phyloP scores from a whole-genome alignment of 768 basidiomycete genomes.

The Lepiota brunneoincarnata region DNA sequence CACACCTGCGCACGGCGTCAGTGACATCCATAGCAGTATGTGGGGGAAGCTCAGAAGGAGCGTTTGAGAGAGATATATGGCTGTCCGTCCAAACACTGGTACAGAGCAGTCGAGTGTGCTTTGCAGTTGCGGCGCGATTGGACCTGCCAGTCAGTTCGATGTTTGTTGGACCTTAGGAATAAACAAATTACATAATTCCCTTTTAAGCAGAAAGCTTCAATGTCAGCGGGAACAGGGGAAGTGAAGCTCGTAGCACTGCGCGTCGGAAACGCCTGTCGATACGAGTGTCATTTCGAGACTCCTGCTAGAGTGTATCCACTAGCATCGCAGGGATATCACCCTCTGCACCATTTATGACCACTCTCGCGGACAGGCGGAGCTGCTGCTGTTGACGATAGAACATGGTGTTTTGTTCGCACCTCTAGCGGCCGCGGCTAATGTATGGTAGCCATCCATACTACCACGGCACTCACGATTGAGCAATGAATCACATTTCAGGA shows the following conservation, averaged over 20 bases:
- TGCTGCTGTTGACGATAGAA: too few species aligned
- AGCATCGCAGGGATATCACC: too few species aligned
- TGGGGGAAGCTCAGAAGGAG: background rate
- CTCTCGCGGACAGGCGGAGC: too few species aligned
- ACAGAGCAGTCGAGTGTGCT: conserved; percentile 8
- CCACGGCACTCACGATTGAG: conserved; percentile 32
- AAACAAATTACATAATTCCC: conserved; percentile 2
- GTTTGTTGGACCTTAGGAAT: background rate
- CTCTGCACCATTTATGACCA: too few species aligned
- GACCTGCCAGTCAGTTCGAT: background rate
- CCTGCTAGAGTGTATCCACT: too few species aligned
- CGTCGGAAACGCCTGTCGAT: too few species aligned
- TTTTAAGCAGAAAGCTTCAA: too few species aligned
- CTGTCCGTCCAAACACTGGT: background rate
- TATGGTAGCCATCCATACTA: conserved; percentile 40
- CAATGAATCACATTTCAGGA: conserved; percentile 32
- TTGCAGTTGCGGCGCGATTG: conserved; percentile 8
- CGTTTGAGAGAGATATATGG: background rate
- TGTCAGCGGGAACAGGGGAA: too few species aligned
- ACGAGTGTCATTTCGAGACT: too few species aligned
- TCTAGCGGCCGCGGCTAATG: too few species aligned
- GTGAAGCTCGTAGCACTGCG: too few species aligned
- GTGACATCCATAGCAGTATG: conserved; percentile 54
- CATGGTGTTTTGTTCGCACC: too few species aligned
- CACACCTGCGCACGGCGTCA: conserved; percentile 43